Percentiles rank a stretch among this genome's conserved stretches.
Conservation (phyloP, 2,329 filamentous ascomycete genomes). For the Neospermospora avenae region DNA sequence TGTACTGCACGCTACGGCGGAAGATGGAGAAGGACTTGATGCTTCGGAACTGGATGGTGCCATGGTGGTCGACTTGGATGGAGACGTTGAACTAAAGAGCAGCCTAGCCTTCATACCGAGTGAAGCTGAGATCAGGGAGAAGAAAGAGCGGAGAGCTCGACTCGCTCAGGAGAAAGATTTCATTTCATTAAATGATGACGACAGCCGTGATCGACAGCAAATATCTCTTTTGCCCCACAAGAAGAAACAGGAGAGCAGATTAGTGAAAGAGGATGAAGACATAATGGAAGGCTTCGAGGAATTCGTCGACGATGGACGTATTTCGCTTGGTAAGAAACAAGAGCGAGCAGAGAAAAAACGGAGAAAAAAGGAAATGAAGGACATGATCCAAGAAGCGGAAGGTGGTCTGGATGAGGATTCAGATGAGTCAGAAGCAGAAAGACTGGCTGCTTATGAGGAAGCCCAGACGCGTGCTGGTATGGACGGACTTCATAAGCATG, state of each 20-base stretch:
- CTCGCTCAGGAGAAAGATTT: conserved; percentile 71
- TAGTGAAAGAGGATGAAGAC: conserved; percentile 85
- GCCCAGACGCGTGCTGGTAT: conserved; percentile 86
- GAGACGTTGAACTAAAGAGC: conserved; percentile 11
- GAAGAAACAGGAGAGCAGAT: conserved; percentile 67
- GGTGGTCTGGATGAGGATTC: conserved; percentile 58
- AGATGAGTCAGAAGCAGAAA: conserved; percentile 67
- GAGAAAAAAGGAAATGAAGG: conserved; percentile 74
- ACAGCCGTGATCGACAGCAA: conserved; percentile 34
- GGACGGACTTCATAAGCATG: conserved; percentile 59
- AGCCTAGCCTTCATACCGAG: conserved; percentile 61
- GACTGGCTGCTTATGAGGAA: conserved; percentile 79
- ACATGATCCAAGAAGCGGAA: conserved; percentile 78
- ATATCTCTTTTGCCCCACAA: conserved; percentile 46
- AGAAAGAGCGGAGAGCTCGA: conserved; percentile 83
- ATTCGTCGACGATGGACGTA: conserved; percentile 79
- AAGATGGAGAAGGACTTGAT: conserved; percentile 55
- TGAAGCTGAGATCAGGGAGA: conserved; percentile 82
- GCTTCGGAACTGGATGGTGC: conserved; percentile 60
- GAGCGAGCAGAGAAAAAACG: conserved; percentile 66
- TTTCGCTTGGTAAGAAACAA: conserved; percentile 75
- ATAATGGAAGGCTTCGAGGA: conserved; percentile 91
- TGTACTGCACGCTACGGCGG: conserved; percentile 41
- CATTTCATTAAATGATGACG: conserved; percentile 58
- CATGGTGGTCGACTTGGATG: conserved; percentile 54